These are phyloP conservation scores for Pelargonium citronellum DNA, from an alignment of 441 rosid species.

Conservation along the genomic window DNA sequence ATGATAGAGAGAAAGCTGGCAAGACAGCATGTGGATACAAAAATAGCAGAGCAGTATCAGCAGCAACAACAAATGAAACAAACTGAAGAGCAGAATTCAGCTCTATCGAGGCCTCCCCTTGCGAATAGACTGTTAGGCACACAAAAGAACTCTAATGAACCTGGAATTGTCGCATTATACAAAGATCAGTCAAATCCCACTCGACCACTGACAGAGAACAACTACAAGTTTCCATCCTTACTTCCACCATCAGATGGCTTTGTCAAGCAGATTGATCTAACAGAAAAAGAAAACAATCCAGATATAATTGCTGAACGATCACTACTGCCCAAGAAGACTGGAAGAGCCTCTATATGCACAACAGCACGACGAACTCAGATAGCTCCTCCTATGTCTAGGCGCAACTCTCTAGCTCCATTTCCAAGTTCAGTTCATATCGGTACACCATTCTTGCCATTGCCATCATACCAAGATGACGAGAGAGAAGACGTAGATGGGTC, in stretches of 20 bases:
- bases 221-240: slow-evolving; percentile 33
- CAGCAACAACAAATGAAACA: slow-evolving; percentile 46
- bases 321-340: slow-evolving; percentile 54
- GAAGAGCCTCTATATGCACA: slow-evolving; percentile 70
- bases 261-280: slow-evolving; percentile 36
- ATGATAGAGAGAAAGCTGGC: slow-evolving; percentile 88
- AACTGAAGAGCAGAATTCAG: slow-evolving; percentile 47
- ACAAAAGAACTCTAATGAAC: slow-evolving; percentile 39
- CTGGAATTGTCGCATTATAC: slow-evolving; percentile 16
- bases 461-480: slow-evolving; percentile 26
- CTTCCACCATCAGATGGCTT: slow-evolving; percentile 35
- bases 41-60: slow-evolving; percentile 64
- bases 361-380: slow-evolving; percentile 32
- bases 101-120: slow-evolving; percentile 47
- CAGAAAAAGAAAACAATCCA: slow-evolving; percentile 87
- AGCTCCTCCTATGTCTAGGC: slow-evolving; percentile 50
- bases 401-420: slow-evolving; percentile 70
- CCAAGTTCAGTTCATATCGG: slow-evolving; percentile 33
- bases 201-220: slow-evolving; percentile 38
- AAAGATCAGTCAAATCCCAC: slow-evolving; percentile 37
- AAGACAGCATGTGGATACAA: slow-evolving; percentile 87
- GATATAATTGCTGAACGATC: slow-evolving; percentile 46
- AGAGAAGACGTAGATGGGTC: slow-evolving; percentile 33
- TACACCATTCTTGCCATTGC: slow-evolving; percentile 28
- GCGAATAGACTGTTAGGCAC: slow-evolving; percentile 37